phyloP scores from a whole-genome alignment of 345 rosid species.

The Chamaenerion angustifolium region DNA sequence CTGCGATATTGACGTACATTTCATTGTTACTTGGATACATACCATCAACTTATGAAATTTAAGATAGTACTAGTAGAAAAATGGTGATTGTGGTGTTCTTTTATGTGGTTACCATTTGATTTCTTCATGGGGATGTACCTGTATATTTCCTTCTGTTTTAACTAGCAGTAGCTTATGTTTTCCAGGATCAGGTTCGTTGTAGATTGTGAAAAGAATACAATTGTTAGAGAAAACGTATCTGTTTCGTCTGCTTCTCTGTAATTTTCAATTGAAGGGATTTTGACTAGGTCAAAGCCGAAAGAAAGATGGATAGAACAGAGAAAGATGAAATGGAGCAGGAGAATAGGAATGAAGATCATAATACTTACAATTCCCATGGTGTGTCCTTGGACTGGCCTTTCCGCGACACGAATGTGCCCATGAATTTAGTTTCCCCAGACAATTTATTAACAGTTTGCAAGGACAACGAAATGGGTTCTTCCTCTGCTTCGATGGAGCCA shows the following conservation, averaged over 20 bases:
- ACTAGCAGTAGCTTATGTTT: conserved; percentile 7
- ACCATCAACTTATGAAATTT: no score
- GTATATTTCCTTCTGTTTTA: background rate
- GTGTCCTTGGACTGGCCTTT: conserved; percentile 51
- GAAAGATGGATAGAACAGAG: conserved; percentile 49
- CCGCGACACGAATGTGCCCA: conserved; percentile 27
- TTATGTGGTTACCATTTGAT: background rate
- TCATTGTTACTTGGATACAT: conserved; percentile 3
- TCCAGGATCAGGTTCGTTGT: conserved; percentile 7
- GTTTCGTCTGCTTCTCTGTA: no score
- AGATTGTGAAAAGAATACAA: no score
- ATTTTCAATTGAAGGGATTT: conserved; percentile 4
- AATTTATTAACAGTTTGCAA: conserved; percentile 25
- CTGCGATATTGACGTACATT: conserved; percentile 1
- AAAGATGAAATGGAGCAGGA: conserved; percentile 45
- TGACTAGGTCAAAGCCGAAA: conserved; percentile 11
- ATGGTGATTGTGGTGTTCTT: no score
- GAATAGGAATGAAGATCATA: conserved; percentile 32
- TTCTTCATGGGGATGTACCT: background rate
- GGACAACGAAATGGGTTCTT: conserved; percentile 23
- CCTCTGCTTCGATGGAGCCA: conserved; percentile 64
- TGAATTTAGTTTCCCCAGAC: conserved; percentile 39
- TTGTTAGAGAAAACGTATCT: no score
- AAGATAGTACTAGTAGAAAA: no score
- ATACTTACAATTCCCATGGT: conserved; percentile 30